Evolutionary conservation across 192 early-diverging fungal species (phyloP), one percentile per base, ranked within the genome.

Genomic region (Hyaloraphidium curvatum): DNA sequence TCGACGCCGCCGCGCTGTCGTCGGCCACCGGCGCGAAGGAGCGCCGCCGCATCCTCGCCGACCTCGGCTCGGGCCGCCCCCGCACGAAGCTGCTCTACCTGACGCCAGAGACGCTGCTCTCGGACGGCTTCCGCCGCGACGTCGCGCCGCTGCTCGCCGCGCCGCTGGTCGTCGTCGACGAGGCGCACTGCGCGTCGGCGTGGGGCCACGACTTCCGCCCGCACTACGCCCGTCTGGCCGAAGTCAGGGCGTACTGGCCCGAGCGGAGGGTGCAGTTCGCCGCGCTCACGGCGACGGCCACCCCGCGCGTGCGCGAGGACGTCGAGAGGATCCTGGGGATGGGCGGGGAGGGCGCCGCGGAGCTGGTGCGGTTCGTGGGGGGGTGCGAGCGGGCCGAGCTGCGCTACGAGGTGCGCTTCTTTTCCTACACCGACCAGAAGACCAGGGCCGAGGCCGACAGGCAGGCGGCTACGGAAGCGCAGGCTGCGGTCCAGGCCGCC

Each of bases 191-290:
- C 50, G 50, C 31, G 1, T 55, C 54, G 5, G 22, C 13, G 31
- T 55, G 54, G 54, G 54, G 54, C 9, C 48, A 52, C 9, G 54
- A 55, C 29, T 55, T 55, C 28, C 37, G 54, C 27, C 54, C 54
- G 14, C 25, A 29, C 13, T 55, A 55, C 53, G 58, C 17, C 54
- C 50, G 13, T 28, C 23, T 52, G 26, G 37, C 14, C 28, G 7
- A 59, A 29, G 64, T 65, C 50, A 59, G 68, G 21, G 64, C 63
- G 1, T 62, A 66, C 40, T 62, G 74, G 17, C 67, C 62, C 48
- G 63, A 62, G 28, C 28, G 63, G 29, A 28, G 3, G 14, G 14
- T 35, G 11, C 23, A 40, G 27, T 25, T 26, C 37, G 54, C 50
- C 3, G 50, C 48, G 0, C 50, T 55, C 28, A 55, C 54, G 21